phyloP scores from a whole-genome alignment of 2,329 filamentous ascomycete species.

The Exserohilum rostratum region DNA sequence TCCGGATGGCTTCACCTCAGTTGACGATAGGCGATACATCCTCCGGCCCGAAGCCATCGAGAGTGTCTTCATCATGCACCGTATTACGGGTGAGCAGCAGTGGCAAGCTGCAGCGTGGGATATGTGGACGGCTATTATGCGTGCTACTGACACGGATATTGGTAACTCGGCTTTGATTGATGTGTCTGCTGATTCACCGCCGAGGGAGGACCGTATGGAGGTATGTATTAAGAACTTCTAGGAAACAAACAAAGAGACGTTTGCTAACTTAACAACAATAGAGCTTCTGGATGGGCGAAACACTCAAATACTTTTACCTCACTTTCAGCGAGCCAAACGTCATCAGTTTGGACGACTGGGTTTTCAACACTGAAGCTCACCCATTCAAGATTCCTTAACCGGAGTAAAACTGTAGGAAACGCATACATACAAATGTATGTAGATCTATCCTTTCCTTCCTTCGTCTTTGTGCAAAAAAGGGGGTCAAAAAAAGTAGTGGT shows the following conservation, averaged over 20 bases:
- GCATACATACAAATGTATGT: background rate
- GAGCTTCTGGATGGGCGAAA: background rate
- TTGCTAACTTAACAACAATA: background rate
- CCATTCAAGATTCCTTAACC: background rate
- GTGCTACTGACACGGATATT: conserved; percentile 51
- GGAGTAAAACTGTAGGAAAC: background rate
- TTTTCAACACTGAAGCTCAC: background rate
- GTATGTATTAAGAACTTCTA: conserved; percentile 21
- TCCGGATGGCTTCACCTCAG: conserved; percentile 52
- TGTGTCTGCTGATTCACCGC: conserved; percentile 48
- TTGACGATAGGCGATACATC: conserved; percentile 55
- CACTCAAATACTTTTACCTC: background rate
- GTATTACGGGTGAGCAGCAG: conserved; percentile 61
- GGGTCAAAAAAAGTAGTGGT: too few species aligned
- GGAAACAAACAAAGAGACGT: too few species aligned
- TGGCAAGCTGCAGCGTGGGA: conserved; percentile 56
- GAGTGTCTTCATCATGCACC: conserved; percentile 66
- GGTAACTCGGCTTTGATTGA: conserved; percentile 55
- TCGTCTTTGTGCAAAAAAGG: too few species aligned
- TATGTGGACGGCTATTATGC: conserved; percentile 56
- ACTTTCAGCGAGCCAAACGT: background rate
- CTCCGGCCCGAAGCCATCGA: conserved; percentile 65
- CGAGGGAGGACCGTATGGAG: conserved; percentile 54
- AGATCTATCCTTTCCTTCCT: too few species aligned
- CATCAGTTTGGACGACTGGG: background rate